Evolutionary conservation across 176 grass and related monocot species (phyloP).

Genomic region (Avena eriantha): DNA sequence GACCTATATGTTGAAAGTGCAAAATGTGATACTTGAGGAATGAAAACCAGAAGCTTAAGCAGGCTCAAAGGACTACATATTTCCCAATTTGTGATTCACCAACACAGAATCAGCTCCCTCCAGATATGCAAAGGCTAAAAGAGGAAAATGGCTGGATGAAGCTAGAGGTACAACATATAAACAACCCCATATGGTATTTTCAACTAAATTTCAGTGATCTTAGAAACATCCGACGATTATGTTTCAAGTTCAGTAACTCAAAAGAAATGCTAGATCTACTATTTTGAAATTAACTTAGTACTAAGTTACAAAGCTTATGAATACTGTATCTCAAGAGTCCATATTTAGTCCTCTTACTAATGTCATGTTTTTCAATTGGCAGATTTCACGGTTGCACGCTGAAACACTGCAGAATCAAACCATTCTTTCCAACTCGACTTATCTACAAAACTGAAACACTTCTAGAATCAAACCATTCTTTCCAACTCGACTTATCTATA

Average conservation of each 20-base stretch:
- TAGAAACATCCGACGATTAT: background rate
- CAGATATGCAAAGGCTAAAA: constrained; percentile 39
- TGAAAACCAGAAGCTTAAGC: constrained; percentile 52
- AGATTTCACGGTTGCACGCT: background rate
- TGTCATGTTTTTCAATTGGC: constrained; percentile 7
- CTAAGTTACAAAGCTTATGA: background rate
- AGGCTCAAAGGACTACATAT: background rate
- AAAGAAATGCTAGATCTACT: background rate
- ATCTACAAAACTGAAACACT: background rate
- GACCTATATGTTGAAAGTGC: constrained; percentile 54
- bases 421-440: background rate
- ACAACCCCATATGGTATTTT: background rate
- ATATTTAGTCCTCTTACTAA: background rate
- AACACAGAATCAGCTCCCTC: constrained; percentile 3
- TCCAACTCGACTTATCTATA: background rate
- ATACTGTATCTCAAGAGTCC: background rate
- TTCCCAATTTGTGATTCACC: constrained; percentile 44
- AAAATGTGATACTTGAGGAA: constrained; percentile 55
- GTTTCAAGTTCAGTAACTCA: background rate
- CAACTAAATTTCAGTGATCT: background rate
- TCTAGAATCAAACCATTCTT: background rate
- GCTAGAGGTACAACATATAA: constrained; percentile 47
- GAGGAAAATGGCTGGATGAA: background rate
- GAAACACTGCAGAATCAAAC: background rate
- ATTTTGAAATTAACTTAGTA: background rate